A percentile compares a stretch with the other conserved stretches of the same genome.
Conservation (phyloP, 441 rosid genomes). For the Pelargonium citronellum region DNA sequence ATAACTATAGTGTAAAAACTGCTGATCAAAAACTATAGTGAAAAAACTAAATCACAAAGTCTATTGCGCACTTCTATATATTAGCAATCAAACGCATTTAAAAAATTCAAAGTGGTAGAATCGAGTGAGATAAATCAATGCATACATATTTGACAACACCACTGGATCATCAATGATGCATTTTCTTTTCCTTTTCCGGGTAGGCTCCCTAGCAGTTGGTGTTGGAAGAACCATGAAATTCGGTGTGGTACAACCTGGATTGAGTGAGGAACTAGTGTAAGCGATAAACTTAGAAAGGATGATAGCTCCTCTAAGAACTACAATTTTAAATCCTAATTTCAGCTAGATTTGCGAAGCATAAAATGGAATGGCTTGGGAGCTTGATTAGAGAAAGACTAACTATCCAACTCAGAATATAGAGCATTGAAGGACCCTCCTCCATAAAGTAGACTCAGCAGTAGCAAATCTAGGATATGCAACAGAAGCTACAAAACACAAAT, state of each 20-base stretch:
- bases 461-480: not conserved
- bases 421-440: not conserved
- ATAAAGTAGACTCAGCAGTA: not conserved
- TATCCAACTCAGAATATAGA: conserved; percentile 7
- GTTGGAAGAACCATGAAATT: conserved; percentile 2
- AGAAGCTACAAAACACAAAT: not conserved
- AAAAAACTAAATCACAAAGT: too few relatives aligned
- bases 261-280: conserved; percentile 1
- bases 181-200: conserved; percentile 48
- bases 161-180: conserved; percentile 53
- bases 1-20: too few relatives aligned
- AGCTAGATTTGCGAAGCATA: conserved; percentile 8
- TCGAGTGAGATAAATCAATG: conserved; percentile 10
- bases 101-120: not conserved
- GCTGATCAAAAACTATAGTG: too few relatives aligned
- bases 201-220: not conserved
- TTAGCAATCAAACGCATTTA: not conserved
- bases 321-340: not conserved
- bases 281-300: not conserved
- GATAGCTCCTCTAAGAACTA: not conserved
- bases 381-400: conserved; percentile 9
- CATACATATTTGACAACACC: conserved; percentile 66
- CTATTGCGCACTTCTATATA: not conserved
- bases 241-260: conserved; percentile 4
- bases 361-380: not conserved